phyloP scores from a whole-genome alignment of 2,329 filamentous ascomycete genomes.

The Grosmannia huntii region DNA sequence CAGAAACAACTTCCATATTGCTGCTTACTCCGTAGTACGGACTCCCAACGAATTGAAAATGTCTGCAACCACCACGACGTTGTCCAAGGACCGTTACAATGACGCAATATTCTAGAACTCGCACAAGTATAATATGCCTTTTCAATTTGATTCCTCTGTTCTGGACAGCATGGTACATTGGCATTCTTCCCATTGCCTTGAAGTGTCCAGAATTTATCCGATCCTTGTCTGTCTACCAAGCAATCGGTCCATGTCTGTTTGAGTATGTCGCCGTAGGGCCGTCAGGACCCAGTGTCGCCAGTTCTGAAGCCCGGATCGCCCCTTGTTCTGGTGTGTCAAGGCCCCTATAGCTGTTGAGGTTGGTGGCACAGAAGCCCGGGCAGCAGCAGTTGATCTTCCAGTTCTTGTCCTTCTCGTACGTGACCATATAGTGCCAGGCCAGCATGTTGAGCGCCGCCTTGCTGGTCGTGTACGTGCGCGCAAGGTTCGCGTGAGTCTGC shows the following conservation, averaged over 20 bases:
- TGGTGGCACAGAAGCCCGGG: slow-evolving; percentile 23
- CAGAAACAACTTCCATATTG: background rate
- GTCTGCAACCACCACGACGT: too few species aligned
- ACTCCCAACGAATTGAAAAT: too few species aligned
- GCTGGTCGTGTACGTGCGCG: slow-evolving; percentile 14
- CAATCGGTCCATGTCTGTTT: slow-evolving; percentile 13
- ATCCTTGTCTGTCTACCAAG: slow-evolving; percentile 5
- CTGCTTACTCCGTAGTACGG: background rate
- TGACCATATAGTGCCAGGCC: slow-evolving; percentile 17
- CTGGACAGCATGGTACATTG: background rate
- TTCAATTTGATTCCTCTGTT: too few species aligned
- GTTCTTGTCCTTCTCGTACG: slow-evolving; percentile 16
- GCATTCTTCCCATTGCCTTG: background rate
- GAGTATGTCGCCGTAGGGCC: slow-evolving; percentile 19
- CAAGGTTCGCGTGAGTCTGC: slow-evolving; percentile 4
- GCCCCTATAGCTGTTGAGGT: slow-evolving; percentile 13
- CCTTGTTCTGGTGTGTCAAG: slow-evolving; percentile 15
- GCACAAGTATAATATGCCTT: too few species aligned
- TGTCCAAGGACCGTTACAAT: too few species aligned
- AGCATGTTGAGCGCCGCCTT: slow-evolving; percentile 19
- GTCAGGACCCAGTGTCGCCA: slow-evolving; percentile 18
- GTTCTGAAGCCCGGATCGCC: slow-evolving; percentile 17
- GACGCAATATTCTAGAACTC: too few species aligned
- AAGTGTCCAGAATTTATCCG: background rate
- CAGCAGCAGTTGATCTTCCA: slow-evolving; percentile 24